Evolutionary conservation across 192 early-diverging fungal species (phyloP).

Genomic region (Rhizophlyctis rosea): DNA sequence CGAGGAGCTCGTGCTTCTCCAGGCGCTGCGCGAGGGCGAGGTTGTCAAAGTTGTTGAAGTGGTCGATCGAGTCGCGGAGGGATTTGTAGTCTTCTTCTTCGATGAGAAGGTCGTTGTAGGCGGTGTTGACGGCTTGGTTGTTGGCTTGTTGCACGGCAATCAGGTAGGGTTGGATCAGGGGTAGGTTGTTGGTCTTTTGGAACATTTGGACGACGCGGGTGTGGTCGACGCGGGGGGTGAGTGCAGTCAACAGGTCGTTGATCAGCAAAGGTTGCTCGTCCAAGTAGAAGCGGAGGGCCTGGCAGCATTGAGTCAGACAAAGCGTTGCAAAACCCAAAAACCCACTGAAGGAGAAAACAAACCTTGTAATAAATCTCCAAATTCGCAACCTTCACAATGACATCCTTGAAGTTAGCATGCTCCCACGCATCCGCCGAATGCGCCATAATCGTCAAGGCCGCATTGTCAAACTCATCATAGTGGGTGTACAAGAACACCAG

Average conservation of each 20-base stretch:
- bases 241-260: conserved; percentile 84
- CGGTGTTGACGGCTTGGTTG: conserved; percentile 92
- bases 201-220: conserved; percentile 96
- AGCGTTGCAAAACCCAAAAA: neutral
- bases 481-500: conserved; percentile 98
- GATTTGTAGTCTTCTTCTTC: conserved; percentile 97
- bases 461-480: conserved; percentile 99
- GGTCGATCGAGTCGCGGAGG: conserved; percentile 90
- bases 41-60: conserved; percentile 93
- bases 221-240: conserved; percentile 93
- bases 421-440: conserved; percentile 97
- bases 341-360: conserved; percentile 11
- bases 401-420: conserved; percentile 94
- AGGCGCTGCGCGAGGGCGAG: conserved; percentile 84
- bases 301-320: conserved; percentile 11
- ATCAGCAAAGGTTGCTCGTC: conserved; percentile 92
- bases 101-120: conserved; percentile 93
- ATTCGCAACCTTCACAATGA: conserved; percentile 95
- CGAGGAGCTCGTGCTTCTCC: conserved; percentile 94
- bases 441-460: conserved; percentile 90
- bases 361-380: conserved; percentile 97
- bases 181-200: conserved; percentile 96
- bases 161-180: conserved; percentile 94
- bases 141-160: conserved; percentile 91
- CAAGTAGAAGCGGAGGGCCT: conserved; percentile 91